These are phyloP conservation scores for Ustilago vetiveriae DNA, from an alignment of 1,284 basidiomycete species.

Conservation along the genomic window DNA sequence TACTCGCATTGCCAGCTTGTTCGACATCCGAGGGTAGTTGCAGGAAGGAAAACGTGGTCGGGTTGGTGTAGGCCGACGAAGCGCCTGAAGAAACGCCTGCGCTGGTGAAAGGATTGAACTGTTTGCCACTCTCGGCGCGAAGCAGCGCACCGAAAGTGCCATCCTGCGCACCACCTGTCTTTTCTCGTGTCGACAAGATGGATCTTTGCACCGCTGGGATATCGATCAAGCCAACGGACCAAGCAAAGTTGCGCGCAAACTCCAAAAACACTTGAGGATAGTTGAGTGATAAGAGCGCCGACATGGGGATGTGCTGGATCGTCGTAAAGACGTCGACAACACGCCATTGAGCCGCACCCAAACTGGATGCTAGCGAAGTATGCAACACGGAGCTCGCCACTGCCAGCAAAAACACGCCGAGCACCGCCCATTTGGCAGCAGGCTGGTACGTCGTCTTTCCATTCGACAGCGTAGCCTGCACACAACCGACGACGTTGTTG, in stretches of 20 bases:
- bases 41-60: conserved; percentile 16
- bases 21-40: conserved; percentile 5
- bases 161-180: conserved; percentile 79
- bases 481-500: conserved; percentile 82
- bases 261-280: conserved; percentile 83
- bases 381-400: conserved; percentile 77
- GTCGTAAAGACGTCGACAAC: conserved; percentile 83
- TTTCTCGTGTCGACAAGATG: conserved; percentile 81
- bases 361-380: conserved; percentile 70
- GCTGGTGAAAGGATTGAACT: conserved; percentile 52
- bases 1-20: conserved; percentile 3
- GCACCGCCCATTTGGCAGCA: conserved; percentile 81
- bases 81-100: conserved; percentile 10
- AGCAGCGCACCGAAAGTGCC: conserved; percentile 46
- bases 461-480: conserved; percentile 90
- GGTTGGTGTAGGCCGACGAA: conserved; percentile 18
- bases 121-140: conserved; percentile 46
- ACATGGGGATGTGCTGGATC: conserved; percentile 81
- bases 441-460: conserved; percentile 82
- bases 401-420: conserved; percentile 76
- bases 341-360: conserved; percentile 70
- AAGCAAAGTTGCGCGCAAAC: conserved; percentile 85
- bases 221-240: conserved; percentile 85
- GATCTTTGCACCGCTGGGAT: conserved; percentile 76
- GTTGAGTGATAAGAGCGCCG: conserved; percentile 82